These are phyloP conservation scores for Casuarina glauca DNA, from an alignment of 306 rosid species.

Conservation along the genomic window DNA sequence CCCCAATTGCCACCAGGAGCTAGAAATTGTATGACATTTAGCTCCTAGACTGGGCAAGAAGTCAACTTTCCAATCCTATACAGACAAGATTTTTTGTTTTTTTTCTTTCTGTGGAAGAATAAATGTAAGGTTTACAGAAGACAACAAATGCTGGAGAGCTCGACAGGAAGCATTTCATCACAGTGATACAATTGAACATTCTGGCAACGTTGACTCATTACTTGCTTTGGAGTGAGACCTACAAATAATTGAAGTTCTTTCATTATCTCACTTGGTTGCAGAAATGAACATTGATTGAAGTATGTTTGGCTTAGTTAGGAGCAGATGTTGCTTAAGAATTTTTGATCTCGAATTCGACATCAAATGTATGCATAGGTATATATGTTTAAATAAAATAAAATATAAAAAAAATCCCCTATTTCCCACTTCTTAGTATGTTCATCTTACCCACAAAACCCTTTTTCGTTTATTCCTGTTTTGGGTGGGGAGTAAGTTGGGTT, in stretches of 20 bases:
- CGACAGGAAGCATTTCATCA: not conserved
- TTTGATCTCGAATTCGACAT: no score
- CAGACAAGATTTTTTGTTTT: not conserved
- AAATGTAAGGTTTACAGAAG: not conserved
- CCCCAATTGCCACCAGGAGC: not conserved
- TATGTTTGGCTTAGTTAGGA: no score
- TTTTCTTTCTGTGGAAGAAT: no score
- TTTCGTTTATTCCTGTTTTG: not conserved
- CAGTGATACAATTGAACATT: not conserved
- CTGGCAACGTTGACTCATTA: no score
- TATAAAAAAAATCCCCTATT: not conserved
- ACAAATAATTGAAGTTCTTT: no score
- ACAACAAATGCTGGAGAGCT: not conserved
- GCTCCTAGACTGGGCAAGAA: not conserved
- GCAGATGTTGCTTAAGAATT: no score
- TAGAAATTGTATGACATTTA: not conserved
- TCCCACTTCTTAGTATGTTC: no score
- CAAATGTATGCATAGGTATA: no score
- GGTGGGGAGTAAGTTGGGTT: not conserved
- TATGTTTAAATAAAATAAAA: no score
- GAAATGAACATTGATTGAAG: no score
- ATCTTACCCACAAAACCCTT: not conserved
- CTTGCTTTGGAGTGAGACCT: no score
- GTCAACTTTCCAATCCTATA: not conserved
- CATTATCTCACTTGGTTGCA: no score